Evolutionary conservation across 192 early-diverging fungal genomes (phyloP).

Genomic region (Anaeromyces robustus): DNA sequence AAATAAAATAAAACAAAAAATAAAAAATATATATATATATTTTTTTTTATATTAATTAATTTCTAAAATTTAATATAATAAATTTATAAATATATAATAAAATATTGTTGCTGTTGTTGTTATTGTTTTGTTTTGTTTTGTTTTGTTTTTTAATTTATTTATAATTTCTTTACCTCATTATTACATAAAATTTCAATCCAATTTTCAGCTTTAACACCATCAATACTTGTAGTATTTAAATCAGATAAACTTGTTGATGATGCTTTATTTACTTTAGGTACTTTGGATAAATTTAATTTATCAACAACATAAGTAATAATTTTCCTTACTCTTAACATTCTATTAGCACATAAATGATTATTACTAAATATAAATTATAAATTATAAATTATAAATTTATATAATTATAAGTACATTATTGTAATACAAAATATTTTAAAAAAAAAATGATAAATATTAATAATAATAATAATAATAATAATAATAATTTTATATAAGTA

Average conservation of each 20-base stretch:
- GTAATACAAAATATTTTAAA: too few relatives aligned
- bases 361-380: conserved; percentile 10
- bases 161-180: conserved; percentile 20
- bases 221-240: conserved; percentile 1
- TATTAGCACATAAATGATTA: conserved; percentile 65
- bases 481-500: background rate
- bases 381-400: conserved; percentile 19
- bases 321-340: conserved; percentile 78
- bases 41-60: too few relatives aligned
- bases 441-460: too few relatives aligned
- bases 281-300: conserved; percentile 40
- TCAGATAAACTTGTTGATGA: conserved; percentile 3
- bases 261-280: conserved; percentile 4
- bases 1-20: too few relatives aligned
- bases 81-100: too few relatives aligned
- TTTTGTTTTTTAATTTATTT: too few relatives aligned
- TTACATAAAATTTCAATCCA: conserved; percentile 39
- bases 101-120: too few relatives aligned
- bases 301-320: conserved; percentile 70
- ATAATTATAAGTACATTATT: too few relatives aligned
- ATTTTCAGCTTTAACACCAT: conserved; percentile 20
- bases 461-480: background rate
- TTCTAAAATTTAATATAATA: too few relatives aligned
- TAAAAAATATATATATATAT: too few relatives aligned
- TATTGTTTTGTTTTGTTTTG: too few relatives aligned